These are phyloP conservation scores for Singerocomus inundabilis DNA, from an alignment of 1,284 basidiomycete genomes.

Conservation along the genomic window DNA sequence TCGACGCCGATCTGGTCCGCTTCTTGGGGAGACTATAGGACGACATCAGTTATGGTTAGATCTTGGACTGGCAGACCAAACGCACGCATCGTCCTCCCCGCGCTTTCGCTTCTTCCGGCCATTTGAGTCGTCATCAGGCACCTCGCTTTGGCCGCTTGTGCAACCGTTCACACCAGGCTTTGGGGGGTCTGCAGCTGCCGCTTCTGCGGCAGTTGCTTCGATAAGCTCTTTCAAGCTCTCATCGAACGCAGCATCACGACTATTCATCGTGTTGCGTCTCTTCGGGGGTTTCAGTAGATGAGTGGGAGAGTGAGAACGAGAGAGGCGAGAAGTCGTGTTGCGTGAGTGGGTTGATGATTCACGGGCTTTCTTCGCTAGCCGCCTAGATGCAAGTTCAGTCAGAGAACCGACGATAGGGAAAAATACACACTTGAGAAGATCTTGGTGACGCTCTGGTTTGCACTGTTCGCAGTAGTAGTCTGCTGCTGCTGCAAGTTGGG, in stretches of 20 bases:
- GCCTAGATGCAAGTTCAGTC: slow-evolving; percentile 40
- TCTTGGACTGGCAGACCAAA: slow-evolving; percentile 17
- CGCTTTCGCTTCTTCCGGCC: slow-evolving; percentile 73
- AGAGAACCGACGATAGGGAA: slow-evolving; percentile 7
- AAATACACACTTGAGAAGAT: slow-evolving; percentile 67
- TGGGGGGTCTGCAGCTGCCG: slow-evolving; percentile 41
- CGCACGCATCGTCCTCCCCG: slow-evolving; percentile 66
- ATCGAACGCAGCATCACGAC: slow-evolving; percentile 91
- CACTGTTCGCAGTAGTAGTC: slow-evolving; percentile 95
- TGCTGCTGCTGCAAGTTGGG: slow-evolving; percentile 75
- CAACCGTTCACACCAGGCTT: slow-evolving; percentile 26
- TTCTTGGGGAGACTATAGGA: slow-evolving; percentile 53
- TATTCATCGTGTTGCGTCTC: slow-evolving; percentile 96
- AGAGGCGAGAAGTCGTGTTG: slow-evolving; percentile 53
- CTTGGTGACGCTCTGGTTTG: slow-evolving; percentile 81
- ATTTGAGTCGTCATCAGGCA: slow-evolving; percentile 44
- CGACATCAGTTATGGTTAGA: slow-evolving; percentile 17
- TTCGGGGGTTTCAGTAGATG: slow-evolving; percentile 63
- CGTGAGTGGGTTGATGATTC: slow-evolving; percentile 63
- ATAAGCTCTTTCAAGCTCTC: slow-evolving; percentile 76
- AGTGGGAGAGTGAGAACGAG: slow-evolving; percentile 74
- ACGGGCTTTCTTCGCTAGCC: slow-evolving; percentile 58
- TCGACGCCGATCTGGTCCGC: slow-evolving; percentile 69
- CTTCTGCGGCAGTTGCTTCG: slow-evolving; percentile 68
- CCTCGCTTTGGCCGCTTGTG: slow-evolving; percentile 40